Evolutionary conservation across 2,329 filamentous ascomycete genomes (phyloP).

Genomic region (Diaporthe australafricana): DNA sequence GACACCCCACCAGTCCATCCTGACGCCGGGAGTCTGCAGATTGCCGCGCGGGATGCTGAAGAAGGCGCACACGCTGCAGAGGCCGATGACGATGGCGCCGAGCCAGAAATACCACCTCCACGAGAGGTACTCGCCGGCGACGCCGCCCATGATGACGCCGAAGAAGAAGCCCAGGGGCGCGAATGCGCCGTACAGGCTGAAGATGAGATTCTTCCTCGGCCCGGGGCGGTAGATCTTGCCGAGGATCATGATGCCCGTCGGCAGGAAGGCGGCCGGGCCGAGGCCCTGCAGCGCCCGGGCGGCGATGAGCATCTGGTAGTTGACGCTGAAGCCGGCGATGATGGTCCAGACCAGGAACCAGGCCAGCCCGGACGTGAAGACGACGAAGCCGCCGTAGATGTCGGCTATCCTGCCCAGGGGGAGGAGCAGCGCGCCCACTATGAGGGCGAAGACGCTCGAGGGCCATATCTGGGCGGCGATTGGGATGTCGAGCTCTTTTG

Average conservation of each 20-base stretch:
- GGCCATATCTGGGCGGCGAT: slow-evolving; percentile 71
- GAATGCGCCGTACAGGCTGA: slow-evolving; percentile 68
- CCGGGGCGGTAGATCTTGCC: slow-evolving; percentile 77
- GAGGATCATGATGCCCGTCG: slow-evolving; percentile 76
- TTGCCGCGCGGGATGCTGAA: slow-evolving; percentile 52
- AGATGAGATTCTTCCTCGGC: slow-evolving; percentile 77
- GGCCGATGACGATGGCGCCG: slow-evolving; percentile 57
- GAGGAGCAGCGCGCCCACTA: slow-evolving; percentile 68
- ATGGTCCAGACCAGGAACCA: slow-evolving; percentile 79
- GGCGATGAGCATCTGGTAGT: slow-evolving; percentile 77
- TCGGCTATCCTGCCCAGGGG: slow-evolving; percentile 72
- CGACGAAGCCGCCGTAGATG: slow-evolving; percentile 70
- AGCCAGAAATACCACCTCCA: slow-evolving; percentile 82
- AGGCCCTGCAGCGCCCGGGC: slow-evolving; percentile 81
- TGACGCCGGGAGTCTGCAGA: slow-evolving; percentile 41
- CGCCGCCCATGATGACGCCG: slow-evolving; percentile 75
- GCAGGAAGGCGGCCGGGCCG: slow-evolving; percentile 78
- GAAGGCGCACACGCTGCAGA: slow-evolving; percentile 58
- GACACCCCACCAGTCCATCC: slow-evolving; percentile 78
- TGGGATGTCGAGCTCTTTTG: slow-evolving; percentile 72
- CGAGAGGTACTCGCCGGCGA: slow-evolving; percentile 67
- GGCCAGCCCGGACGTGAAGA: slow-evolving; percentile 69
- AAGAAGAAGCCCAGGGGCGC: slow-evolving; percentile 69
- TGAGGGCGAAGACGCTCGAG: slow-evolving; percentile 69
- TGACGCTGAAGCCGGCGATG: slow-evolving; percentile 75